A percentile compares a stretch with the other conserved stretches of the same genome.
These are phyloP conservation scores for Biancaea sappan DNA, from an alignment of 306 rosid species.

Conservation along the genomic window DNA sequence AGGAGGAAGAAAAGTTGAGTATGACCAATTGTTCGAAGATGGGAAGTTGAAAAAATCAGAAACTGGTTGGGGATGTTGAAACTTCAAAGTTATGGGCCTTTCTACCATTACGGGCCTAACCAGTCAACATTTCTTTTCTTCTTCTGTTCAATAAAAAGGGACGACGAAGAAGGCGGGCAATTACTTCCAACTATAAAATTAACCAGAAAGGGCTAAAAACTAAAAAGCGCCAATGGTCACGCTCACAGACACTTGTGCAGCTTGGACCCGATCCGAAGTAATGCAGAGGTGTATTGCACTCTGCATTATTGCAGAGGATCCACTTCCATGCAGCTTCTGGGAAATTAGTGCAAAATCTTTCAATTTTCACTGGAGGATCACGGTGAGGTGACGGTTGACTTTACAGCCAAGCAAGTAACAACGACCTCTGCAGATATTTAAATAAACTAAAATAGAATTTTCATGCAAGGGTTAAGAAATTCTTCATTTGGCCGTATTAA, in stretches of 20 bases:
- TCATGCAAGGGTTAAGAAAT: too few species aligned
- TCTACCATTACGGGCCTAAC: not conserved
- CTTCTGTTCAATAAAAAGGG: not conserved
- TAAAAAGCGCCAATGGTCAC: too few species aligned
- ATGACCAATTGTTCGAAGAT: slow-evolving; percentile 8
- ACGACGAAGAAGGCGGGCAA: not conserved
- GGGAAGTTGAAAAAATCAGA: not conserved
- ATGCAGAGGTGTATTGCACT: too few species aligned
- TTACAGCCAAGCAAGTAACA: too few species aligned
- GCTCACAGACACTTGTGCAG: too few species aligned
- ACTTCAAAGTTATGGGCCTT: not conserved
- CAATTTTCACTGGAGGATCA: not conserved
- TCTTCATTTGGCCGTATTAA: too few species aligned
- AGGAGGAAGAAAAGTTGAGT: not conserved
- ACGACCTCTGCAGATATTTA: too few species aligned
- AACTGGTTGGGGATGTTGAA: not conserved
- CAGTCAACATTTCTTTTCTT: not conserved
- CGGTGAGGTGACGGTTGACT: too few species aligned
- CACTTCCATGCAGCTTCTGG: too few species aligned
- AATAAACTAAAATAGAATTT: too few species aligned
- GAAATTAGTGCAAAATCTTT: not conserved
- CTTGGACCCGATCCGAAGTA: too few species aligned
- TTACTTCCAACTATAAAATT: not conserved
- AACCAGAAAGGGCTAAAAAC: not conserved
- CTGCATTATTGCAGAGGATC: too few species aligned